These are phyloP conservation scores for Datura wrightii DNA, from an alignment of 257 asterid genomes.

Conservation along the genomic window DNA sequence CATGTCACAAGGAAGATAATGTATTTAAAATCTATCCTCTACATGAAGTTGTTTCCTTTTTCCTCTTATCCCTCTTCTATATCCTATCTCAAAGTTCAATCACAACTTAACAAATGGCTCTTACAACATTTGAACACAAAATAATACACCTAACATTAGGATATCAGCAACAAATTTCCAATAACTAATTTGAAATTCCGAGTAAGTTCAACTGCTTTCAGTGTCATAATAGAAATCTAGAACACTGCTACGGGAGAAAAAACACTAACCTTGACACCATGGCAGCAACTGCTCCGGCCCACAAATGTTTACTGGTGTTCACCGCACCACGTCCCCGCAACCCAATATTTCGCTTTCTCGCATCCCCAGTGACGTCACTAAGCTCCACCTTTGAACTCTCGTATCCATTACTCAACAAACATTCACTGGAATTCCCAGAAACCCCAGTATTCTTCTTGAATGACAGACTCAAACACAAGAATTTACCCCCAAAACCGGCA, in stretches of 20 bases:
- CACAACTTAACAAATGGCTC: constrained; percentile 21
- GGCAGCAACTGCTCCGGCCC: constrained; percentile 97
- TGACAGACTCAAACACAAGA: constrained; percentile 76
- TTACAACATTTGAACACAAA: constrained; percentile 3
- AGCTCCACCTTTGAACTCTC: constrained; percentile 28
- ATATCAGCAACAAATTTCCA: not conserved
- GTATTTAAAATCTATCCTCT: not conserved
- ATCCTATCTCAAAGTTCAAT: not conserved
- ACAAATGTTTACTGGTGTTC: constrained; percentile 89
- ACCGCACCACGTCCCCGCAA: constrained; percentile 63
- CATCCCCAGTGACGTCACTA: constrained; percentile 35
- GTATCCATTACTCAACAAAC: constrained; percentile 40
- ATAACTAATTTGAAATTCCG: not conserved
- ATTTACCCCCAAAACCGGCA: constrained; percentile 40
- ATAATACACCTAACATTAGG: not conserved
- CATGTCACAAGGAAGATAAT: not conserved
- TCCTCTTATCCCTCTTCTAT: not conserved
- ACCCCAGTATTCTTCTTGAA: constrained; percentile 47
- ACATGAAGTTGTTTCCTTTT: not conserved
- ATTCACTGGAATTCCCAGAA: constrained; percentile 35
- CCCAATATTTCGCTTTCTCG: constrained; percentile 38
- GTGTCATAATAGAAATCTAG: not conserved
- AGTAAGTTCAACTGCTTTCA: not conserved
- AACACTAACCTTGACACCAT: constrained; percentile 79
- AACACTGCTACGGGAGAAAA: not conserved